These are phyloP conservation scores for Gossypium laxum DNA, from an alignment of 441 rosid genomes.

Conservation along the genomic window DNA sequence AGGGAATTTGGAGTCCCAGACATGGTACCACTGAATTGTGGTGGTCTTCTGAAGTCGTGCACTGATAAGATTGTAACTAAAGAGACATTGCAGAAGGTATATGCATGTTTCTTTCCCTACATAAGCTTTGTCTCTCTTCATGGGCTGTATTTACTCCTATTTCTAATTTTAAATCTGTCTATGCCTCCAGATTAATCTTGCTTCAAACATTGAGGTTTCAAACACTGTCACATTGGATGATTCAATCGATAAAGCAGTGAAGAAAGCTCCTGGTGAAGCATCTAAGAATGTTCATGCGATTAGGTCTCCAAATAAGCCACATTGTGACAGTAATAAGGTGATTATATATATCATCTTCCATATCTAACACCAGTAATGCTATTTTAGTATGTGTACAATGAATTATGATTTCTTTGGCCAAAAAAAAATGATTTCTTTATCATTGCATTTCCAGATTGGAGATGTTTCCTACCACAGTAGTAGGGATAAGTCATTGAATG, in stretches of 20 bases:
- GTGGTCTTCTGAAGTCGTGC: conserved; percentile 3
- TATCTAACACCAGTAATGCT: not conserved
- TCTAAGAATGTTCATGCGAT: not conserved
- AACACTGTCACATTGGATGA: not conserved
- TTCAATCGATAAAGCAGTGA: conserved; percentile 4
- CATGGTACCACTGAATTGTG: conserved; percentile 2
- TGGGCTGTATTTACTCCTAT: not conserved
- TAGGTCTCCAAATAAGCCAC: conserved; percentile 15
- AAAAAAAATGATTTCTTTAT: conserved; percentile 14
- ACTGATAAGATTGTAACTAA: conserved; percentile 10
- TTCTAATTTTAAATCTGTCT: conserved; percentile 18
- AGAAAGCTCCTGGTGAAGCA: conserved; percentile 3
- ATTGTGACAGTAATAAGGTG: conserved; percentile 26
- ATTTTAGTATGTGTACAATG: not conserved
- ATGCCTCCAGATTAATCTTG: conserved; percentile 25
- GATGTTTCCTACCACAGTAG: conserved; percentile 7
- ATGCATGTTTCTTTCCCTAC: conserved; percentile 13
- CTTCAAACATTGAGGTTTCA: conserved; percentile 14
- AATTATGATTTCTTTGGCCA: conserved; percentile 15
- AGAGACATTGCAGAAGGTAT: conserved; percentile 33
- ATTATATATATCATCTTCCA: not conserved
- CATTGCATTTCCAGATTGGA: conserved; percentile 25
- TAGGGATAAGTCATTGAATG: conserved; percentile 13
- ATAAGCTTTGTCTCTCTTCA: not conserved
- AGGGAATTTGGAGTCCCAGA: not conserved